Evolutionary conservation across 495 filamentous ascomycete species (phyloP).

Genomic region (Glonium stellatum): DNA sequence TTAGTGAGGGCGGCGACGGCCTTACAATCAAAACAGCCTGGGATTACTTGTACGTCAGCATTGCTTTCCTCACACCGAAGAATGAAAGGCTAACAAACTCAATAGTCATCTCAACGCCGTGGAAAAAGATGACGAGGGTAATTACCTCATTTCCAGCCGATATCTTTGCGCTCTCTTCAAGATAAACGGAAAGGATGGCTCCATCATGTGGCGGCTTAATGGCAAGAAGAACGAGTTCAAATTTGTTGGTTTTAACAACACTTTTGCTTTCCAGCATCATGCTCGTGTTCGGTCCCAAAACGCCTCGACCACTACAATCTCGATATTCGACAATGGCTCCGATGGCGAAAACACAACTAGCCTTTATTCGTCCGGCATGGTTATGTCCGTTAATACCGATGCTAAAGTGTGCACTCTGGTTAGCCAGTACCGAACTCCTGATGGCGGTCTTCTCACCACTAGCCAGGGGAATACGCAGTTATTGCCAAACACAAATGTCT

Average conservation of each 20-base stretch:
- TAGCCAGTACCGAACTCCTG: neutral
- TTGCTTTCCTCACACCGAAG: neutral
- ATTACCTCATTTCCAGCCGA: conserved; percentile 24
- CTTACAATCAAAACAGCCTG: conserved; percentile 4
- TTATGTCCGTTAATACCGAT: conserved; percentile 7
- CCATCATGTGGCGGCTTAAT: conserved; percentile 23
- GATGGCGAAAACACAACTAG: conserved; percentile 3
- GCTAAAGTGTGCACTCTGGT: conserved; percentile 5
- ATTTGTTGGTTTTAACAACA: conserved; percentile 1
- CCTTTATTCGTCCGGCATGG: conserved; percentile 1
- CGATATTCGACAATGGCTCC: conserved; percentile 14
- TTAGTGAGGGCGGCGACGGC: conserved; percentile 7
- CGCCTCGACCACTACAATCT: conserved; percentile 1
- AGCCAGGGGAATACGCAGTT: conserved; percentile 9
- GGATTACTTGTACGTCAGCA: conserved; percentile 5
- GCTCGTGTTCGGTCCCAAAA: conserved; percentile 7
- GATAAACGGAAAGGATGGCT: conserved; percentile 5
- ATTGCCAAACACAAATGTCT: conserved; percentile 3
- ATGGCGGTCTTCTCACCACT: conserved; percentile 2
- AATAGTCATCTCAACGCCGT: conserved; percentile 24
- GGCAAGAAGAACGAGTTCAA: neutral
- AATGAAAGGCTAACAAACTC: neutral
- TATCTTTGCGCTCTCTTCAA: conserved; percentile 14
- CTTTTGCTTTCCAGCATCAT: conserved; percentile 14
- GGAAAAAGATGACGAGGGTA: conserved; percentile 17